A percentile compares a stretch with the other conserved stretches of the same genome.
These are phyloP conservation scores for Nicotiana noctiflora DNA, from an alignment of 257 asterid species.

Conservation along the genomic window DNA sequence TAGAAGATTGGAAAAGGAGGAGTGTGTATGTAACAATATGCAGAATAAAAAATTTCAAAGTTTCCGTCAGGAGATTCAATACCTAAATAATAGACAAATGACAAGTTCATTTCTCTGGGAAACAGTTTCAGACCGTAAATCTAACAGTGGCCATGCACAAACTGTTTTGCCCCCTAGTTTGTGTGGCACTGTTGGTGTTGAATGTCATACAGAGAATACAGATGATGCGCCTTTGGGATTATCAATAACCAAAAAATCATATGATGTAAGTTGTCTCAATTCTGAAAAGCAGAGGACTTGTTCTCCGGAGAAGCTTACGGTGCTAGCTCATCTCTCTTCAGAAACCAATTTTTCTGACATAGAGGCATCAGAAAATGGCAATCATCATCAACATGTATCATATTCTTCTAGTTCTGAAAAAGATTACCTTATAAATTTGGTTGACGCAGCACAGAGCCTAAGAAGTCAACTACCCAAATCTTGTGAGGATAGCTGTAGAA, in stretches of 20 bases:
- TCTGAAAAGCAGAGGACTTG: neutral
- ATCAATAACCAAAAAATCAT: neutral
- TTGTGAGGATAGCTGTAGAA: conserved; percentile 7
- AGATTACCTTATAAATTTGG: conserved; percentile 4
- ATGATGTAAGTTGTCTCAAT: neutral
- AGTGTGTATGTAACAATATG: conserved; percentile 10
- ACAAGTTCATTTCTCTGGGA: conserved; percentile 9
- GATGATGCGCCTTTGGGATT: conserved; percentile 1
- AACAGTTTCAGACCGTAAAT: conserved; percentile 5
- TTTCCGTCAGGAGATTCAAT: conserved; percentile 26
- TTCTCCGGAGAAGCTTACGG: neutral
- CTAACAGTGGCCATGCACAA: neutral
- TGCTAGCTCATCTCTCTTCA: conserved; percentile 1
- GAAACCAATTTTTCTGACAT: conserved; percentile 8
- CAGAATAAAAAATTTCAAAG: conserved; percentile 17
- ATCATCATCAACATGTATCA: conserved; percentile 6
- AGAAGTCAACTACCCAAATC: conserved; percentile 3
- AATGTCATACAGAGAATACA: neutral
- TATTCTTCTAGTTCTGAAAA: conserved; percentile 4
- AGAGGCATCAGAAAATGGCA: conserved; percentile 5
- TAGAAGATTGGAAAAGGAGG: conserved; percentile 19
- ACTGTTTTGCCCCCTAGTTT: conserved; percentile 7
- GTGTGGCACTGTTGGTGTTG: neutral
- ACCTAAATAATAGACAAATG: conserved; percentile 12
- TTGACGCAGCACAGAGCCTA: conserved; percentile 7